These are phyloP conservation scores for Pulicaria dysenterica DNA, from an alignment of 129 eudicot genomes.

Conservation along the genomic window DNA sequence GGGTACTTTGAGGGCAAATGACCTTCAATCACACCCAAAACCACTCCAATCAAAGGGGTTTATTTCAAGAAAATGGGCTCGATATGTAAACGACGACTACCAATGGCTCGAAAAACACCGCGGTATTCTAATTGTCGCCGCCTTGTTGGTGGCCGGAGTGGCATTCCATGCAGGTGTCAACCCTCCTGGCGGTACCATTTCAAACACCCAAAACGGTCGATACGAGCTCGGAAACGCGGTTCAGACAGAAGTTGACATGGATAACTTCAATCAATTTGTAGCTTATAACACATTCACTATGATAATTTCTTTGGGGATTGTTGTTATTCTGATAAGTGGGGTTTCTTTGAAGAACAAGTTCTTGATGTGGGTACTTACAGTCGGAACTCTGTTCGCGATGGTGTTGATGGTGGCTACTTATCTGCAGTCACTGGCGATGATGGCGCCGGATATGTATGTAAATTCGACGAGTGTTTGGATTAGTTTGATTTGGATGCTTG, in stretches of 20 bases:
- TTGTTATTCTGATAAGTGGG: slow-evolving; percentile 28
- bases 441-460: slow-evolving; percentile 27
- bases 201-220: slow-evolving; percentile 10
- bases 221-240: slow-evolving; percentile 32
- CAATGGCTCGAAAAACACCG: slow-evolving; percentile 31
- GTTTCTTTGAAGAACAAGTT: slow-evolving; percentile 25
- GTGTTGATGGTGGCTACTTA: slow-evolving; percentile 27
- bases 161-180: slow-evolving; percentile 16
- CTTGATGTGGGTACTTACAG: slow-evolving; percentile 28
- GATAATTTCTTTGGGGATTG: slow-evolving; percentile 21
- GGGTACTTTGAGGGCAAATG: slow-evolving; percentile 16
- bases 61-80: slow-evolving; percentile 22
- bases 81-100: slow-evolving; percentile 7
- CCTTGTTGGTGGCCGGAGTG: slow-evolving; percentile 18
- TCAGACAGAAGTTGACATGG: slow-evolving; percentile 28
- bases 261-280: slow-evolving; percentile 16
- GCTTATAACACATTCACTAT: slow-evolving; percentile 23
- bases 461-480: slow-evolving; percentile 14
- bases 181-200: slow-evolving; percentile 26
- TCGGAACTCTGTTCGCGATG: slow-evolving; percentile 15
- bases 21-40: slow-evolving; percentile 3
- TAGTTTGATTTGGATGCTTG: slow-evolving; percentile 27
- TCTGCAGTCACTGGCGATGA: slow-evolving; percentile 16
- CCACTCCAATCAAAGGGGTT: slow-evolving; percentile 5
- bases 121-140: slow-evolving; percentile 19